Percentiles rank a stretch among this genome's conserved stretches.
Conservation (phyloP, 176 grass and related monocot species). For the Juncus inflexus region DNA sequence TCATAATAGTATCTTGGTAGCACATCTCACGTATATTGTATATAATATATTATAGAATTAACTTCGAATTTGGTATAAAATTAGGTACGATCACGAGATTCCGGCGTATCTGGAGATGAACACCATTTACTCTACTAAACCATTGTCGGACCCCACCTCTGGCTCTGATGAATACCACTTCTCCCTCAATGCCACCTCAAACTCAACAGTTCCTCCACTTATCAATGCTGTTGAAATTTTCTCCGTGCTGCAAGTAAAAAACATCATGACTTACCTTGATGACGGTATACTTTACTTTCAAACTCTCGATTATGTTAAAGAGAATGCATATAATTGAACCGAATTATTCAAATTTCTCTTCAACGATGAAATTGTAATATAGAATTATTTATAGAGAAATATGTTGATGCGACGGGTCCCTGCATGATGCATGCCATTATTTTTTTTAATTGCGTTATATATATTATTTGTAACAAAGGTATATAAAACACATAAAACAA, state of each 20-base stretch:
- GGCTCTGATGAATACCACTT: neutral
- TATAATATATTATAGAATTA: too few species aligned
- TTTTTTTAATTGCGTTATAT: too few species aligned
- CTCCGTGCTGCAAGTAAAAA: neutral
- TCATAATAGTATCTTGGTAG: too few species aligned
- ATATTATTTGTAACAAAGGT: too few species aligned
- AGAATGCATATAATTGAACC: too few species aligned
- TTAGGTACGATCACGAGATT: neutral
- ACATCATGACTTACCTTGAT: neutral
- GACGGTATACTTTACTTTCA: constrained; percentile 21
- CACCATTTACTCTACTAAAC: neutral
- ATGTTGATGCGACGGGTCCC: too few species aligned
- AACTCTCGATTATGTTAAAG: neutral
- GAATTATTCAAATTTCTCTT: too few species aligned
- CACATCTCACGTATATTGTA: too few species aligned
- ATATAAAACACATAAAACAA: too few species aligned
- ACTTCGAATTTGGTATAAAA: neutral
- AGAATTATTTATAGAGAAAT: too few species aligned
- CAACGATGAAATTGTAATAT: too few species aligned
- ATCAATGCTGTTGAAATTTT: constrained; percentile 28
- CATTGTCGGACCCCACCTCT: neutral
- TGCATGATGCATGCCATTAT: too few species aligned
- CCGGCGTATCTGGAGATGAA: neutral
- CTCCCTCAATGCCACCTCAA: neutral
- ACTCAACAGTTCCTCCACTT: constrained; percentile 23